Conservation (phyloP, 164 flowering plant species). For the Aristolochia californica region DNA sequence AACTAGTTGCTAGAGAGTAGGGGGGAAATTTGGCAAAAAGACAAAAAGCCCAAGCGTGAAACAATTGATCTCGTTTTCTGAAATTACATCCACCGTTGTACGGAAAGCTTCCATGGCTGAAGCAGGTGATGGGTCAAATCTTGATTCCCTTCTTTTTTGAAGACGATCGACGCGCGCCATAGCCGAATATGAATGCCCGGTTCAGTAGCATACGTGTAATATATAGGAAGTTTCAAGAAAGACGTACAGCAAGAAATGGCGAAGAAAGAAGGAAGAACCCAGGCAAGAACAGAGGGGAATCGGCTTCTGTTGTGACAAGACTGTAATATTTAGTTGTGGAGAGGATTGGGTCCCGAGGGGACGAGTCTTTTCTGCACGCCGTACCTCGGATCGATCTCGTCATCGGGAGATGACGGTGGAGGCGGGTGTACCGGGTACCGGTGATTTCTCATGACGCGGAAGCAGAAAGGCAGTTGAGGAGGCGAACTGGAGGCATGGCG, state of each 20-base stretch:
- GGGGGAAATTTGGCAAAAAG: too few relatives aligned
- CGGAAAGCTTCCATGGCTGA: not conserved
- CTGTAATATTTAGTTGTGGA: not conserved
- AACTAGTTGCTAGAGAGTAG: too few relatives aligned
- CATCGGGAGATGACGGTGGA: not conserved
- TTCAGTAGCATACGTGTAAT: not conserved
- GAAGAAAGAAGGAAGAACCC: not conserved
- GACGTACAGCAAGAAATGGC: not conserved
- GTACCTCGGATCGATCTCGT: slow-evolving; percentile 1
- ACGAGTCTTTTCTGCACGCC: slow-evolving; percentile 2
- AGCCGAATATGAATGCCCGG: too few relatives aligned
- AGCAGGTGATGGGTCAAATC: not conserved
- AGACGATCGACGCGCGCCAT: not conserved
- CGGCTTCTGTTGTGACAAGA: not conserved
- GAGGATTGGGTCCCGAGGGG: slow-evolving; percentile 3
- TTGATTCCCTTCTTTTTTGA: not conserved
- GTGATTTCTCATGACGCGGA: not conserved
- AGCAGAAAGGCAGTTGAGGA: slow-evolving; percentile 1
- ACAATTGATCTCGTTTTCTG: not conserved
- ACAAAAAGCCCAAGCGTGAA: not conserved
- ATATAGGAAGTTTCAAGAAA: not conserved
- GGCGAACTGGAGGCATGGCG: not conserved
- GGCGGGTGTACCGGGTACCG: not conserved
- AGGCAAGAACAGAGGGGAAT: not conserved
- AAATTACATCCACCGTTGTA: not conserved